Conservation (phyloP, 108 stramenopile genomes). For the Seminavis robusta region DNA sequence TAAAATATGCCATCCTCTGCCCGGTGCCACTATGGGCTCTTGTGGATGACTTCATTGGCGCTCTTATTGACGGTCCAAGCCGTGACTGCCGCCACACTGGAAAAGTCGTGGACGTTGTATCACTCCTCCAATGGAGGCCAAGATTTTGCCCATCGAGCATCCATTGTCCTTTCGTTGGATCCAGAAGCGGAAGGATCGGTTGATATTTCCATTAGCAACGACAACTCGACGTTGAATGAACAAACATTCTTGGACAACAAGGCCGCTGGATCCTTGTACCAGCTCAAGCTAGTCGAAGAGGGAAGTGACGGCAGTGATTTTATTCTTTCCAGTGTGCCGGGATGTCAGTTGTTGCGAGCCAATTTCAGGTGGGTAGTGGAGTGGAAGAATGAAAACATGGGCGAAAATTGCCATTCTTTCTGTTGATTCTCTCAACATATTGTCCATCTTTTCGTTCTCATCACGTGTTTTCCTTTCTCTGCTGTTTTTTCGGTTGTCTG, state of each 20-base stretch:
- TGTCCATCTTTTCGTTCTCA: too few relatives aligned
- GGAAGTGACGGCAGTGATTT: neutral
- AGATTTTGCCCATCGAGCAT: slow-evolving; percentile 9
- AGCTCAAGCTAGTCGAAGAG: slow-evolving; percentile 40
- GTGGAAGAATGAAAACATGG: too few relatives aligned
- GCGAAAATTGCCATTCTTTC: too few relatives aligned
- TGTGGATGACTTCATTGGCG: too few relatives aligned
- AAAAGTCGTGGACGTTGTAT: slow-evolving; percentile 36
- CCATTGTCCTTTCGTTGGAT: neutral
- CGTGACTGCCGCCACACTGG: too few relatives aligned
- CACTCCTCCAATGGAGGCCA: slow-evolving; percentile 32
- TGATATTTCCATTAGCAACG: slow-evolving; percentile 1
- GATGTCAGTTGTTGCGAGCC: slow-evolving; percentile 47
- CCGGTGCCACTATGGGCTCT: too few relatives aligned
- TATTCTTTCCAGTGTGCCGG: slow-evolving; percentile 46
- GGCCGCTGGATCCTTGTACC: too few relatives aligned
- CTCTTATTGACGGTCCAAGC: too few relatives aligned
- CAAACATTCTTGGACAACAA: too few relatives aligned
- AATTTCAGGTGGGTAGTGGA: slow-evolving; percentile 49
- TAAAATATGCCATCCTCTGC: too few relatives aligned
- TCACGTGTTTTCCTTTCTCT: neutral
- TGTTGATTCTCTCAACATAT: too few relatives aligned
- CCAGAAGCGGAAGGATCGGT: neutral
- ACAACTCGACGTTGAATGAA: slow-evolving; percentile 8
- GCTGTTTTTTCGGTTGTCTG: too few relatives aligned